Percentiles rank a stretch among this genome's conserved stretches.
These are phyloP conservation scores for Myrmaecium sp. DNA, from an alignment of 2,329 filamentous ascomycete species.

Conservation along the genomic window DNA sequence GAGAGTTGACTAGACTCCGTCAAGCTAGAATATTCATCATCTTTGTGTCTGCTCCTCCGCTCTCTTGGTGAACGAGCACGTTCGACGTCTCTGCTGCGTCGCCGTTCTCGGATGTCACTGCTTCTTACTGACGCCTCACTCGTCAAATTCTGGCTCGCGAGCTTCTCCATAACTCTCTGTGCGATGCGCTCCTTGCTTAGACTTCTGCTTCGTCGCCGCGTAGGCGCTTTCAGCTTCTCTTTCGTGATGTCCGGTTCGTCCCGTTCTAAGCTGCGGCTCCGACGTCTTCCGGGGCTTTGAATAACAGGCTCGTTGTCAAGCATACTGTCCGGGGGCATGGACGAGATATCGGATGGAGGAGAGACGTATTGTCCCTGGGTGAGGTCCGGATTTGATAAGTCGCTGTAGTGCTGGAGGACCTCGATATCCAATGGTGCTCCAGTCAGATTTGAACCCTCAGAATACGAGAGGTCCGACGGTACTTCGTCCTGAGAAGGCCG, in stretches of 20 bases:
- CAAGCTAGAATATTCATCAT: slow-evolving; percentile 22
- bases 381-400: slow-evolving; percentile 47
- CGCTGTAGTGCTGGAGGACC: slow-evolving; percentile 53
- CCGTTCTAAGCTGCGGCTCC: slow-evolving; percentile 33
- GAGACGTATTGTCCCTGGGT: slow-evolving; percentile 47
- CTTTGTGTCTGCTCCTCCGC: slow-evolving; percentile 13
- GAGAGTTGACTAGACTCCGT: slow-evolving; percentile 47
- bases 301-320: slow-evolving; percentile 37
- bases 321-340: slow-evolving; percentile 57
- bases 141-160: slow-evolving; percentile 33
- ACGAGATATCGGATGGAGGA: slow-evolving; percentile 70
- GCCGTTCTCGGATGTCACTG: too few species aligned
- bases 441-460: slow-evolving; percentile 62
- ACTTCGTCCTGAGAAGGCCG: slow-evolving; percentile 15
- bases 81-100: too few species aligned
- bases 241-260: slow-evolving; percentile 17
- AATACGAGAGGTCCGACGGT: slow-evolving; percentile 41
- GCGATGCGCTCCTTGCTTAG: slow-evolving; percentile 47
- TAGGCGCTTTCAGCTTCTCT: slow-evolving; percentile 41
- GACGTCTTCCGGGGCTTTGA: slow-evolving; percentile 27
- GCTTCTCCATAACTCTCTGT: slow-evolving; percentile 52
- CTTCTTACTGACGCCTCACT: too few species aligned
- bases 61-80: slow-evolving; percentile 29
- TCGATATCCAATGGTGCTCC: slow-evolving; percentile 75
- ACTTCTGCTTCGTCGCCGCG: slow-evolving; percentile 42